Percentiles rank a stretch among this genome's conserved stretches.
Evolutionary conservation across 257 asterid species (phyloP).

Genomic region (Primulina tabacum): DNA sequence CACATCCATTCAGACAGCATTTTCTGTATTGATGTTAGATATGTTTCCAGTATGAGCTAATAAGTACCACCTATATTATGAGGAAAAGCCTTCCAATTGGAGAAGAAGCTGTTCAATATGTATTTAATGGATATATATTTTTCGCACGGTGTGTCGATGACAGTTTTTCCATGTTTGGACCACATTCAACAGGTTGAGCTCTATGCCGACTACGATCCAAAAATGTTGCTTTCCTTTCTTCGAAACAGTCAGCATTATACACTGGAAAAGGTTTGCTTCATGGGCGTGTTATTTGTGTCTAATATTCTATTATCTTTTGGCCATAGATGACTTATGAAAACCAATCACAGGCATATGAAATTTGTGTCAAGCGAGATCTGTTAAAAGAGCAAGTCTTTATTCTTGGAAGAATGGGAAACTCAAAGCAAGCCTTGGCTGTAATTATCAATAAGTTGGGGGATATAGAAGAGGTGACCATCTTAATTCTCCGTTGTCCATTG

Average conservation of each 20-base stretch:
- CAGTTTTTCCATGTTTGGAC: slow-evolving; percentile 22
- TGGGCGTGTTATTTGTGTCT: slow-evolving; percentile 8
- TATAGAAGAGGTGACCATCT: slow-evolving; percentile 70
- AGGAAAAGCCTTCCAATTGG: background rate
- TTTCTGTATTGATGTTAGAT: too few species aligned
- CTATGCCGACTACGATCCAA: slow-evolving; percentile 80
- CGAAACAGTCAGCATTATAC: slow-evolving; percentile 98
- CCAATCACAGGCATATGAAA: slow-evolving; percentile 80
- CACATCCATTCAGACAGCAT: too few species aligned
- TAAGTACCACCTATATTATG: too few species aligned
- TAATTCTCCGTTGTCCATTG: slow-evolving; percentile 25
- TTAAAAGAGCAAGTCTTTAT: slow-evolving; percentile 89
- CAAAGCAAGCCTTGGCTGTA: slow-evolving; percentile 86
- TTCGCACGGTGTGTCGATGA: background rate
- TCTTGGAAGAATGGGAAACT: slow-evolving; percentile 98
- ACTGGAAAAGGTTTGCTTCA: slow-evolving; percentile 73
- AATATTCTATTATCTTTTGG: slow-evolving; percentile 14
- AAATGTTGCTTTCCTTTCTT: slow-evolving; percentile 92
- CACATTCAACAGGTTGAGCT: slow-evolving; percentile 75
- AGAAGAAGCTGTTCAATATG: background rate
- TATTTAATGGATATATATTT: too few species aligned
- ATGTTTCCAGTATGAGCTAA: too few species aligned
- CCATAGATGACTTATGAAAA: slow-evolving; percentile 25
- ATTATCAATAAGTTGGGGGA: slow-evolving; percentile 85
- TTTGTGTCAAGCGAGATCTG: slow-evolving; percentile 67